A percentile compares a stretch with the other conserved stretches of the same genome.
These are phyloP conservation scores for Tagetes patula DNA, from an alignment of 129 eudicot genomes.

Conservation along the genomic window DNA sequence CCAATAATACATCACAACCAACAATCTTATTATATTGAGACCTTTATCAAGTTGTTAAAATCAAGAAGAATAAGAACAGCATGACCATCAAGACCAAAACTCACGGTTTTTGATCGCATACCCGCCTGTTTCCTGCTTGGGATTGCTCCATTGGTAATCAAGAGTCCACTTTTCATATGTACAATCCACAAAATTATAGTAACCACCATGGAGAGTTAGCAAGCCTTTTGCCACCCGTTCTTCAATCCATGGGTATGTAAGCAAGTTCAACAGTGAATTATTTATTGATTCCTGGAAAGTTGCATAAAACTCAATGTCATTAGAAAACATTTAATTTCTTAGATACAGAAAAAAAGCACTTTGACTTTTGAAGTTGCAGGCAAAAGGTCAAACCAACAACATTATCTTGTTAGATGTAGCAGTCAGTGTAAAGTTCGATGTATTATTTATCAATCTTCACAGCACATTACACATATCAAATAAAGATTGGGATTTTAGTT, in stretches of 20 bases:
- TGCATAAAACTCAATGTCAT: constrained; percentile 5
- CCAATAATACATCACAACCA: constrained; percentile 18
- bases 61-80: constrained; percentile 11
- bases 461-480: neutral
- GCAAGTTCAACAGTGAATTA: constrained; percentile 71
- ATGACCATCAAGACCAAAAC: constrained; percentile 63
- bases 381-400: constrained; percentile 18
- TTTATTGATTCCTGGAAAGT: constrained; percentile 85
- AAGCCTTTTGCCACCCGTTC: constrained; percentile 67
- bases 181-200: constrained; percentile 84
- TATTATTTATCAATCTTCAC: neutral
- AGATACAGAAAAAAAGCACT: neutral
- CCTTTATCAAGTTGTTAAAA: constrained; percentile 2
- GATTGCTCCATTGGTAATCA: constrained; percentile 44
- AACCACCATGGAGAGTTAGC: constrained; percentile 88
- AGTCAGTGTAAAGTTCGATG: neutral
- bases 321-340: constrained; percentile 6
- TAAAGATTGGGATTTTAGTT: neutral
- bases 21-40: constrained; percentile 11
- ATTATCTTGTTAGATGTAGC: neutral
- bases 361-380: constrained; percentile 18
- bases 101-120: constrained; percentile 56
- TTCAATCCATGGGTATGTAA: constrained; percentile 91
- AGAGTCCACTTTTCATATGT: constrained; percentile 94
- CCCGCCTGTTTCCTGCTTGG: constrained; percentile 32